Evolutionary conservation across 2,329 filamentous ascomycete species (phyloP).

Genomic region (Nemania sp.): DNA sequence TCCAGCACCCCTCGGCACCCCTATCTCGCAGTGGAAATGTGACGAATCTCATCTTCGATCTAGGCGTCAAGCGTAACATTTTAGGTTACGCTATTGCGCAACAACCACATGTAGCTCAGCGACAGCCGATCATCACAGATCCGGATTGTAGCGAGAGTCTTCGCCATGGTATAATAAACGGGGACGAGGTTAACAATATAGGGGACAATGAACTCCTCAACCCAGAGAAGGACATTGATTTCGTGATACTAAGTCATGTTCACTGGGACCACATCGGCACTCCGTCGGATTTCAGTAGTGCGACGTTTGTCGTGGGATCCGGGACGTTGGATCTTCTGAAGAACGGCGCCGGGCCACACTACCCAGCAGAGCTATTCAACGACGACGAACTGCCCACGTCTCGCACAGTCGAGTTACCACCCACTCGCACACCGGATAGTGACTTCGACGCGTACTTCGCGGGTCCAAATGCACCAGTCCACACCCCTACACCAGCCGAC

Average conservation of each 20-base stretch:
- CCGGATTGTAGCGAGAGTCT: conserved; percentile 59
- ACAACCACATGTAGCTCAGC: conserved; percentile 58
- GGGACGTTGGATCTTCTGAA: conserved; percentile 58
- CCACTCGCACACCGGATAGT: conserved; percentile 36
- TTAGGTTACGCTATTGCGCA: conserved; percentile 57
- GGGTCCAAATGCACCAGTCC: conserved; percentile 30
- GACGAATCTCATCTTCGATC: conserved; percentile 62
- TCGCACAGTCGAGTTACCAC: conserved; percentile 59
- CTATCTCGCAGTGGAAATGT: conserved; percentile 43
- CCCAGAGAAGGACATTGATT: conserved; percentile 44
- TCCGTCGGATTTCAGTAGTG: conserved; percentile 61
- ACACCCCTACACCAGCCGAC: conserved; percentile 38
- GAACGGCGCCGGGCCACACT: conserved; percentile 47
- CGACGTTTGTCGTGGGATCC: conserved; percentile 63
- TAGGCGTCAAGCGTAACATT: conserved; percentile 62
- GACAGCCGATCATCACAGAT: conserved; percentile 58
- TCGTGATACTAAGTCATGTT: conserved; percentile 62
- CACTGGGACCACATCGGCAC: conserved; percentile 72
- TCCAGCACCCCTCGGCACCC: conserved; percentile 57
- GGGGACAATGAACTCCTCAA: conserved; percentile 17
- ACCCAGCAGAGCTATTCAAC: conserved; percentile 50
- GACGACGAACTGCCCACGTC: conserved; percentile 45
- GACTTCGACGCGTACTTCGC: conserved; percentile 29
- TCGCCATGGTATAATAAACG: conserved; percentile 38
- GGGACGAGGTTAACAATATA: background rate